Evolutionary conservation across 208 protist genomes (phyloP).

Genomic region (Trypanosoma platydactyli): DNA sequence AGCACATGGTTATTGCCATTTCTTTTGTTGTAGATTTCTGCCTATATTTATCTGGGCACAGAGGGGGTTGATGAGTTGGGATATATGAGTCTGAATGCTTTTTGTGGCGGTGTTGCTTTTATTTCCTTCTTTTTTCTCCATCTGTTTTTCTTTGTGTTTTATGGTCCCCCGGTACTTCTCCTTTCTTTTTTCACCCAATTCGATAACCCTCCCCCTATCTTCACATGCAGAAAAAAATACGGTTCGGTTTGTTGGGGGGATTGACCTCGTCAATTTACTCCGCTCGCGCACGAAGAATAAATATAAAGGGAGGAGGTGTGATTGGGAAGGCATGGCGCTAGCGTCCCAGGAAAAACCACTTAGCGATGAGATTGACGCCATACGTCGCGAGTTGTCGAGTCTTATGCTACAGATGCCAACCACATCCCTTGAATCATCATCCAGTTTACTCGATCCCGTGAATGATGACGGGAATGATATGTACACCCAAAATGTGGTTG

Average conservation of each 20-base stretch:
- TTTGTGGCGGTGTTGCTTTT: not conserved
- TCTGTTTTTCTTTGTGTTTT: constrained; percentile 5
- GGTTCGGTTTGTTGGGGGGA: not conserved
- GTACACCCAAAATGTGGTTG: not conserved
- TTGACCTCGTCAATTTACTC: too few species aligned
- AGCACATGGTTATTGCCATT: constrained; percentile 10
- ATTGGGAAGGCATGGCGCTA: not conserved
- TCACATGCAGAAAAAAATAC: too few species aligned
- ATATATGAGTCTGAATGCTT: not conserved
- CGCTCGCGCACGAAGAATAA: not conserved
- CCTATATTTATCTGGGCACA: not conserved
- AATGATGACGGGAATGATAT: not conserved
- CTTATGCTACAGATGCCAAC: constrained; percentile 14
- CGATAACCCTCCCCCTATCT: too few species aligned
- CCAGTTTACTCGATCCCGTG: not conserved
- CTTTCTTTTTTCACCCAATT: not conserved
- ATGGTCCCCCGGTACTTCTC: not conserved
- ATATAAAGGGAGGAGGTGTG: not conserved
- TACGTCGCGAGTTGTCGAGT: constrained; percentile 22
- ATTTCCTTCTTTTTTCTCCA: not conserved
- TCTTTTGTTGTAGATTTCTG: not conserved
- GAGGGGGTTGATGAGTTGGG: not conserved
- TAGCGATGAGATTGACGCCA: constrained; percentile 17
- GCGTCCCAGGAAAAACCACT: not conserved
- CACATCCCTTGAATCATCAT: constrained; percentile 4